phyloP scores from a whole-genome alignment of 805 yeast genomes.

The Lipomyces mesembrius region DNA sequence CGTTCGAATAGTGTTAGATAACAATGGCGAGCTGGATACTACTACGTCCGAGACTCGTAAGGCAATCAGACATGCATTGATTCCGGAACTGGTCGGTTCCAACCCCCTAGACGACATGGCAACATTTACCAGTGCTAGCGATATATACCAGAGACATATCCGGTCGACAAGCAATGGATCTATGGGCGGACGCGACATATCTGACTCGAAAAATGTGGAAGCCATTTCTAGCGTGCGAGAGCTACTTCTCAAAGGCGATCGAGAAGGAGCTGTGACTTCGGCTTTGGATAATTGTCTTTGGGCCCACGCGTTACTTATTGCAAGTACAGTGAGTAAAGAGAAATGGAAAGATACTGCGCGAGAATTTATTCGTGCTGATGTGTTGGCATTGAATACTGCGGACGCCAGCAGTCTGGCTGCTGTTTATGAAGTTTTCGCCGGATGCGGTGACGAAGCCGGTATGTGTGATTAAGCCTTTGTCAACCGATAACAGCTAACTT shows the following conservation, averaged over 20 bases:
- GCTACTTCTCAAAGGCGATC: conserved; percentile 64
- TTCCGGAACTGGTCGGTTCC: conserved; percentile 37
- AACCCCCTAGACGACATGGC: conserved; percentile 24
- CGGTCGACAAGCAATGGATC: conserved; percentile 16
- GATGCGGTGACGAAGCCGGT: conserved; percentile 60
- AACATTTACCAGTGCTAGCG: conserved; percentile 40
- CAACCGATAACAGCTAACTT: neutral
- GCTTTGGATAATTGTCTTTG: conserved; percentile 71
- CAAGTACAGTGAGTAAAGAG: conserved; percentile 67
- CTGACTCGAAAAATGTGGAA: conserved; percentile 18
- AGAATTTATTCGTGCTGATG: conserved; percentile 58
- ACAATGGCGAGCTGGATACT: conserved; percentile 25
- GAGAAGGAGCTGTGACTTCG: conserved; percentile 64
- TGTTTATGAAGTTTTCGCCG: conserved; percentile 66
- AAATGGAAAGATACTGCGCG: conserved; percentile 63
- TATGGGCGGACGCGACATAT: conserved; percentile 11
- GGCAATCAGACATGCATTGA: conserved; percentile 30
- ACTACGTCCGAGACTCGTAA: conserved; percentile 21
- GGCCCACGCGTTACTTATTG: conserved; percentile 75
- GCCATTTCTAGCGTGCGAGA: conserved; percentile 45
- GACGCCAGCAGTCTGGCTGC: conserved; percentile 54
- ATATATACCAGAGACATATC: conserved; percentile 37
- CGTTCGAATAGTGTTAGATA: conserved; percentile 44
- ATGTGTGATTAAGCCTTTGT: conserved; percentile 48
- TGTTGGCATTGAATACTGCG: conserved; percentile 47